Percentiles rank a stretch among this genome's conserved stretches.
These are phyloP conservation scores for Neltuma alba DNA, from an alignment of 306 rosid species.

Conservation along the genomic window DNA sequence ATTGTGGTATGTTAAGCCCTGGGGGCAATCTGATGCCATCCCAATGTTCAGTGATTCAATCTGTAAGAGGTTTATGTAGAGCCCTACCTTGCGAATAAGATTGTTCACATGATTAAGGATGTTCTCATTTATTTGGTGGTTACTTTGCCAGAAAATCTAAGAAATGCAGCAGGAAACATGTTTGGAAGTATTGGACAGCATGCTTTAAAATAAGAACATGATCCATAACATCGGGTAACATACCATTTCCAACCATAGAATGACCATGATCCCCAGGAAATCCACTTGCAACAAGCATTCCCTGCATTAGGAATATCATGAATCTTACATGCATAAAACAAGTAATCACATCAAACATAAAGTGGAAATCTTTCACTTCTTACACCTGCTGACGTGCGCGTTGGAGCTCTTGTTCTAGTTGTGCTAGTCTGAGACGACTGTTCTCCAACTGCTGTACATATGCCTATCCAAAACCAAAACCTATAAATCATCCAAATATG, in stretches of 20 bases:
- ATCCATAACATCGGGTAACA: neutral
- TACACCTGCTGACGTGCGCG: conserved; percentile 75
- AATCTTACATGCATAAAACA: too few species aligned
- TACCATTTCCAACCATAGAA: conserved; percentile 61
- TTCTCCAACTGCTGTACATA: conserved; percentile 85
- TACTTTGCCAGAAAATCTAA: conserved; percentile 1
- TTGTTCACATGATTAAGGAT: neutral
- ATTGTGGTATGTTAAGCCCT: too few species aligned
- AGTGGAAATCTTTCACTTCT: conserved; percentile 16
- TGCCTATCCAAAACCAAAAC: conserved; percentile 75
- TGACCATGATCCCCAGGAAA: conserved; percentile 50
- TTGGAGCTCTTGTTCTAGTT: conserved; percentile 81
- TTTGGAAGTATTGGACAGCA: neutral
- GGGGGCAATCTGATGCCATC: too few species aligned
- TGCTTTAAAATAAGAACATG: neutral
- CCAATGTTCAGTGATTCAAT: too few species aligned
- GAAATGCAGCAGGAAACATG: too few species aligned
- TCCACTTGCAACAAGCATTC: conserved; percentile 45
- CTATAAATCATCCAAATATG: conserved; percentile 49
- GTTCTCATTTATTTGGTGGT: neutral
- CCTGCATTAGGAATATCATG: conserved; percentile 45
- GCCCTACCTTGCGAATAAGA: neutral
- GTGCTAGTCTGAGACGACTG: conserved; percentile 65
- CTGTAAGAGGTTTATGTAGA: neutral
- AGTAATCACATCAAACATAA: neutral